Conservation (phyloP, 768 basidiomycete genomes). For the Leccinum olivaceopallidum region DNA sequence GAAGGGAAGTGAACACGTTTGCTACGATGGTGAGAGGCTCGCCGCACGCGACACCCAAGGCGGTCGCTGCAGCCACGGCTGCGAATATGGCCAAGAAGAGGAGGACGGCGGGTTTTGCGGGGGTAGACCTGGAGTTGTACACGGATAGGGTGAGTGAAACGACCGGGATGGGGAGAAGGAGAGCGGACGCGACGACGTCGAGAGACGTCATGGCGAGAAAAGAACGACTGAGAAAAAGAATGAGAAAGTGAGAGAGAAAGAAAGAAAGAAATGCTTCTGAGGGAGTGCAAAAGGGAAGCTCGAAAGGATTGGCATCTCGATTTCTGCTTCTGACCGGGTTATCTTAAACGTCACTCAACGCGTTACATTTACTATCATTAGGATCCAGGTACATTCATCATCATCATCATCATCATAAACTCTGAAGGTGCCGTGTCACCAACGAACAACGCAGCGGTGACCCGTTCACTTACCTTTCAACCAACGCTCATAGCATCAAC, state of each 20-base stretch:
- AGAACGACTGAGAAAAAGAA: conserved; percentile 20
- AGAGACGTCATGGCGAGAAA: conserved; percentile 25
- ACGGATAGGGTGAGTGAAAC: conserved; percentile 17
- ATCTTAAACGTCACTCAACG: neutral
- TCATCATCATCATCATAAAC: neutral
- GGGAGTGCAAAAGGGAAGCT: neutral
- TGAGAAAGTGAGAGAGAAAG: neutral
- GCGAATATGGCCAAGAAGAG: conserved; percentile 27
- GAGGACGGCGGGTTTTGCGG: conserved; percentile 10
- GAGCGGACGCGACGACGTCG: conserved; percentile 27
- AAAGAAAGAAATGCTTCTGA: neutral
- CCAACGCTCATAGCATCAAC: neutral
- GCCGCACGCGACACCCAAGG: conserved; percentile 18
- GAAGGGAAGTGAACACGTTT: conserved; percentile 18
- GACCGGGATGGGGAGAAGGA: conserved; percentile 27
- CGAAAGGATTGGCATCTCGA: conserved; percentile 18
- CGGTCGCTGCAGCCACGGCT: conserved; percentile 23
- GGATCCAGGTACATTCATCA: conserved; percentile 3
- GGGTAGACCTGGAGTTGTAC: conserved; percentile 14
- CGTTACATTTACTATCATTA: neutral
- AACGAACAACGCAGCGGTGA: neutral
- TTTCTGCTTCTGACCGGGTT: conserved; percentile 10
- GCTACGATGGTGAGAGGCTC: conserved; percentile 17
- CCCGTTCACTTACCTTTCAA: conserved; percentile 11
- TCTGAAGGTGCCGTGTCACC: conserved; percentile 10